Conservation (phyloP, 179 eudicot genomes). For the Nepenthes alata region DNA sequence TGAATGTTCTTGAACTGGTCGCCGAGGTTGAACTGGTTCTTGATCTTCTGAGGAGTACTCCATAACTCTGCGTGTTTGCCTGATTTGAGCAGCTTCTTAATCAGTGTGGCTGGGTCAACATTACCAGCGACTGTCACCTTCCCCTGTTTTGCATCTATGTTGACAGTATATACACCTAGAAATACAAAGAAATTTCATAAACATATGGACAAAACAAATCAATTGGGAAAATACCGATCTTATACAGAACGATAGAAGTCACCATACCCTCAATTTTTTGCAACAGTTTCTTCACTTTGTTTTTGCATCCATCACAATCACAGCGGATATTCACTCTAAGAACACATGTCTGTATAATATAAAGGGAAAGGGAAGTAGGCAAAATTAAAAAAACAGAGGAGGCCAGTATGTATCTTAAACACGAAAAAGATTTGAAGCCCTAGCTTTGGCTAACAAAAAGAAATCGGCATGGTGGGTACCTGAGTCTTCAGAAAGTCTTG, state of each 20-base stretch:
- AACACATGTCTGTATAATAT: constrained; percentile 31
- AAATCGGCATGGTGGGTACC: constrained; percentile 20
- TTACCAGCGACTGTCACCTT: constrained; percentile 73
- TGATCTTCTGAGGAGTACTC: constrained; percentile 31
- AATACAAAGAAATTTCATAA: neutral
- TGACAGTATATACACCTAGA: constrained; percentile 49
- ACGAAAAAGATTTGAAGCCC: neutral
- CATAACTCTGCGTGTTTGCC: constrained; percentile 85
- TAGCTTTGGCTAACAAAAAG: no score
- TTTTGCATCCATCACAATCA: constrained; percentile 49
- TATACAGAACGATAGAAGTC: neutral
- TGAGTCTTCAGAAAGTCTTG: constrained; percentile 45
- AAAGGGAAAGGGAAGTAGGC: no score
- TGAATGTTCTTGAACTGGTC: constrained; percentile 46
- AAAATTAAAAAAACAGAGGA: no score
- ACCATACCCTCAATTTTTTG: constrained; percentile 43
- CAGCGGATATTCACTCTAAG: constrained; percentile 48
- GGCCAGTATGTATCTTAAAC: neutral
- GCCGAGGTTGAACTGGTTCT: constrained; percentile 17
- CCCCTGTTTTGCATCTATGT: constrained; percentile 62
- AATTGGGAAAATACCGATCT: neutral
- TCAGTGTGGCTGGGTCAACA: constrained; percentile 50
- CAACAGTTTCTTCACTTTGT: constrained; percentile 37
- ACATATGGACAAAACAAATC: no score
- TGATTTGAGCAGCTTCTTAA: constrained; percentile 55